Conservation (phyloP, 2,329 filamentous ascomycete species). For the Hymenoscyphus infarciens region DNA sequence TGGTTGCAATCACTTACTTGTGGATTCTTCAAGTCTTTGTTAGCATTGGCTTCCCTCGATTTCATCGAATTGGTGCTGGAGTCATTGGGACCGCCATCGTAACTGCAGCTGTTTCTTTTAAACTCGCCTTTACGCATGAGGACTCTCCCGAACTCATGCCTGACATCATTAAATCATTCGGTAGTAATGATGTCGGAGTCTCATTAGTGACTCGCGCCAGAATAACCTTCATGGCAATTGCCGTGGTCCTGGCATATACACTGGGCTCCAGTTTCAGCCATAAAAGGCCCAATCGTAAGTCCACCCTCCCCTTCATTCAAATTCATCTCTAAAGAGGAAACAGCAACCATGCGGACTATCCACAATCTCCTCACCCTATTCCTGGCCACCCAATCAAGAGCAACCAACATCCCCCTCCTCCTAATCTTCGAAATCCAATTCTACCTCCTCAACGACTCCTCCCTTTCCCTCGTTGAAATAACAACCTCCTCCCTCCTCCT, state of each 20-base stretch:
- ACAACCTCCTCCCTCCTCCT: slow-evolving; percentile 71
- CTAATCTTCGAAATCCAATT: slow-evolving; percentile 67
- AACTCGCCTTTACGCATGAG: slow-evolving; percentile 80
- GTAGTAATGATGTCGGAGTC: slow-evolving; percentile 23
- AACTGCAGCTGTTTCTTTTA: slow-evolving; percentile 71
- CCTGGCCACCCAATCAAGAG: slow-evolving; percentile 80
- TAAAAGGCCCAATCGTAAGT: slow-evolving; percentile 25
- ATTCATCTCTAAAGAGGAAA: slow-evolving; percentile 10
- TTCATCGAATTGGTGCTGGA: slow-evolving; percentile 31
- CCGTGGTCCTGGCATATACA: slow-evolving; percentile 35
- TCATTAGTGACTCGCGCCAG: slow-evolving; percentile 37
- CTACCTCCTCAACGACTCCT: slow-evolving; percentile 46
- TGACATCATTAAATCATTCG: slow-evolving; percentile 36
- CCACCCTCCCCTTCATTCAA: background rate
- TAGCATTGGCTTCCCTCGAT: slow-evolving; percentile 26
- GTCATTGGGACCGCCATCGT: slow-evolving; percentile 42
- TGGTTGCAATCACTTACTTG: slow-evolving; percentile 68
- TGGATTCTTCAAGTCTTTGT: slow-evolving; percentile 39
- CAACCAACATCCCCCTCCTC: slow-evolving; percentile 81
- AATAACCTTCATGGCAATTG: slow-evolving; percentile 46
- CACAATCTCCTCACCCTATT: slow-evolving; percentile 75
- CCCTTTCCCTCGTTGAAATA: slow-evolving; percentile 54
- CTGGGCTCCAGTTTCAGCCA: slow-evolving; percentile 43
- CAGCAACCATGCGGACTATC: slow-evolving; percentile 41
- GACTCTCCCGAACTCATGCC: slow-evolving; percentile 81